Evolutionary conservation across 352 stramenopile species (phyloP).

Genomic region (Phytophthora constricta): DNA sequence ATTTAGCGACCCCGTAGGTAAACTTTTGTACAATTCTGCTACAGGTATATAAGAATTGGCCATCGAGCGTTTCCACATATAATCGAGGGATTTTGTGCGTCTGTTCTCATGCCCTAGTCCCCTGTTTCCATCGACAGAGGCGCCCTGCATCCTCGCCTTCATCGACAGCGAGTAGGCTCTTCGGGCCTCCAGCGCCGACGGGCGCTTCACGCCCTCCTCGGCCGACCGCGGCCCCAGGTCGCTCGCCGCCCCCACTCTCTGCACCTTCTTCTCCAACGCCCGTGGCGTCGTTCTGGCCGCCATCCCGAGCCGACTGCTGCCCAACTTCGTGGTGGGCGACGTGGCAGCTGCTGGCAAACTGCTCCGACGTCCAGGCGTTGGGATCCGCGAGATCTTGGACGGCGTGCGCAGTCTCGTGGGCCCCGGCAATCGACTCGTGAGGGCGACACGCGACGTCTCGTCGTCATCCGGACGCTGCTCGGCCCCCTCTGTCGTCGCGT

Average conservation of each 20-base stretch:
- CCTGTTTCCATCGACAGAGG: conserved; percentile 23
- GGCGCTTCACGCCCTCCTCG: conserved; percentile 26
- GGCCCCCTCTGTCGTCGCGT: conserved; percentile 15
- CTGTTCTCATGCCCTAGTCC: conserved; percentile 44
- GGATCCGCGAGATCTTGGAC: conserved; percentile 32
- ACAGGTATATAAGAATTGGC: conserved; percentile 37
- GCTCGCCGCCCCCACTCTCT: conserved; percentile 32
- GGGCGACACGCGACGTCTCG: conserved; percentile 29
- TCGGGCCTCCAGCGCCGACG: conserved; percentile 36
- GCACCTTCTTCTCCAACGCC: conserved; percentile 45
- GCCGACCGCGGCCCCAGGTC: conserved; percentile 16
- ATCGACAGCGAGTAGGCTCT: conserved; percentile 34
- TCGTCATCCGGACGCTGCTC: conserved; percentile 21
- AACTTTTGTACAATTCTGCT: conserved; percentile 34
- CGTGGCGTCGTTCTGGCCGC: conserved; percentile 44
- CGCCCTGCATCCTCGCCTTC: conserved; percentile 15
- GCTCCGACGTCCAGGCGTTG: conserved; percentile 24
- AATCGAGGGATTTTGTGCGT: conserved; percentile 14
- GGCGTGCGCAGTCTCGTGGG: conserved; percentile 26
- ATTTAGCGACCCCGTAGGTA: conserved; percentile 42
- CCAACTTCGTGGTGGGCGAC: conserved; percentile 8
- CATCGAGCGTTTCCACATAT: conserved; percentile 53
- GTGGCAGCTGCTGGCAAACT: conserved; percentile 2
- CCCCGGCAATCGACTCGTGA: conserved; percentile 26
- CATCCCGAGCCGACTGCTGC: conserved; percentile 48